Evolutionary conservation across 139 green algal genomes (phyloP), one percentile per base, ranked within the genome.

Genomic region (Chlorella sp.): DNA sequence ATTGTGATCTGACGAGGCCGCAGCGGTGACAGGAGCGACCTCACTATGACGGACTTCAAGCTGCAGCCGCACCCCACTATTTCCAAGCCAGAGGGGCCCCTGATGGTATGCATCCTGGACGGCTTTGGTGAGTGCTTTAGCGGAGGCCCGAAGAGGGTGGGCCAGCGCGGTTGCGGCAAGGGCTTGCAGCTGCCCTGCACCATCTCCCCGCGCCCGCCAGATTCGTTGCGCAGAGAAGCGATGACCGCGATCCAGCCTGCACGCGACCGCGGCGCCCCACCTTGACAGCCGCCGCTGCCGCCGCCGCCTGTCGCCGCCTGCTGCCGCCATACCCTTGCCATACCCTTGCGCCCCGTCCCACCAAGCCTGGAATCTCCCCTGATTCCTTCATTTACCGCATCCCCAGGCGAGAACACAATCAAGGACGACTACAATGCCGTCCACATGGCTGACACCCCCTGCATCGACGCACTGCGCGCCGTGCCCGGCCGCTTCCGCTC

Each of bases 341-440:
- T n/a, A n/a, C n/a, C n/a, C 81, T 19, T 14, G 22, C 30, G 30
- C 80, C 80, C 28, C 11, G 3, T 57, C 34, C 36, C 36, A 19
- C 48, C 24, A 15, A 34, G 21, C 34, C 15, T 82, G 76, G 76
- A 3, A 11, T 57, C 36, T 18, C 15, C 39, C 77, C 37, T 79
- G 83, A 9, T 71, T 32, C 64, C 64, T 71, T 3, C 79, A 7
- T 39, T 3, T 81, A 30, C 26, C 14, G 14, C 36, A 26, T 9
- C 3, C 32, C 4, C 86, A 90, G 87, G 87, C 71, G 85, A 89
- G 71, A 89, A 89, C 85, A 34, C 36, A 14, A 73, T 83, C n/a
- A 57, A 89, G 85, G 85, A 98, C 82, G 86, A 97, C 86, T 98
- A 90, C 87, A 99, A 99, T 81, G 97, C 96, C 16, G 91, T 98